Evolutionary conservation across 1,284 basidiomycete genomes (phyloP).

Genomic region (Ustilago shanxiensis): DNA sequence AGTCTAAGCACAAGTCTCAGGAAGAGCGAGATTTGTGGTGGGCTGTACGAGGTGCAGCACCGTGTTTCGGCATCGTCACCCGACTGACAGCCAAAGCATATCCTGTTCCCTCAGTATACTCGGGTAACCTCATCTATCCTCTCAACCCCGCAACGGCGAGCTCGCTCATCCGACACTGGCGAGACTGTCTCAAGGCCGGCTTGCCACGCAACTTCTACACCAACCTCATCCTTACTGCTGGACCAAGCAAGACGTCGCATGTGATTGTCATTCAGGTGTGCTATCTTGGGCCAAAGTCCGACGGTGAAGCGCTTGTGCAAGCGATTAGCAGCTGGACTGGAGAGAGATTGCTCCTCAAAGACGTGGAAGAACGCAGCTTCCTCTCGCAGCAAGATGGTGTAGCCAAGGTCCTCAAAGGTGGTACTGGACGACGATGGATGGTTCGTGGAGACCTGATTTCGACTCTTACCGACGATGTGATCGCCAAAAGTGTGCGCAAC

Average conservation of each 20-base stretch:
- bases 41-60: conserved; percentile 86
- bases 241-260: conserved; percentile 71
- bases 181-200: conserved; percentile 85
- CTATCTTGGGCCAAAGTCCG: conserved; percentile 79
- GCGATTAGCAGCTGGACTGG: conserved; percentile 87
- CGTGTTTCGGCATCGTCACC: conserved; percentile 86
- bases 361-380: conserved; percentile 88
- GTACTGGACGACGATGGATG: conserved; percentile 72
- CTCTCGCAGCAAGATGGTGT: conserved; percentile 88
- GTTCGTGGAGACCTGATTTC: conserved; percentile 73
- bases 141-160: conserved; percentile 85
- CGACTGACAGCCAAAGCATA: conserved; percentile 86
- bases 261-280: conserved; percentile 90
- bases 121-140: conserved; percentile 88
- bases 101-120: conserved; percentile 87
- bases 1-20: conserved; percentile 44
- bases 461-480: conserved; percentile 84
- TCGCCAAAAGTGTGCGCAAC: conserved; percentile 82
- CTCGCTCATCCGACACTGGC: conserved; percentile 88
- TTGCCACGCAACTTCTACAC: conserved; percentile 84
- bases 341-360: conserved; percentile 80
- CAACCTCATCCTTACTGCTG: conserved; percentile 88
- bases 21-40: conserved; percentile 79
- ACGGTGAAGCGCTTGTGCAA: conserved; percentile 82
- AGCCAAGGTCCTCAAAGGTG: conserved; percentile 85